Evolutionary conservation across 768 basidiomycete genomes (phyloP).

Genomic region (Suillus alpinus): DNA sequence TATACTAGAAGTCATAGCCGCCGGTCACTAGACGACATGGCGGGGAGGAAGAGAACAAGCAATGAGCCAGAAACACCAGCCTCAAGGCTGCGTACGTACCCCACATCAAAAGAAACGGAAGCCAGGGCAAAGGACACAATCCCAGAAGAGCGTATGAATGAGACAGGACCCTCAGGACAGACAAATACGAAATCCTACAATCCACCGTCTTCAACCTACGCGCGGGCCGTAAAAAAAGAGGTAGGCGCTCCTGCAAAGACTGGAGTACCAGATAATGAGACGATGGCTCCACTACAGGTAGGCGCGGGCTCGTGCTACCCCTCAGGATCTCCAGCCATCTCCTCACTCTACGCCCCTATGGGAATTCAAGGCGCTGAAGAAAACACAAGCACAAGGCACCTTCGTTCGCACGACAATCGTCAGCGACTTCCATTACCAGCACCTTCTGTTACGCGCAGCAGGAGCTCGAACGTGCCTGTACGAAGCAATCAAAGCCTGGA

Average conservation of each 20-base stretch:
- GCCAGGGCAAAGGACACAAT: too few relatives aligned
- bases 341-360: background rate
- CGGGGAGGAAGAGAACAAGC: background rate
- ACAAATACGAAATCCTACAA: background rate
- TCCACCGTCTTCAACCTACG: background rate
- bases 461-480: background rate
- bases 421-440: background rate
- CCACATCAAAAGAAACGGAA: background rate
- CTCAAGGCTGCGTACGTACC: background rate
- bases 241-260: background rate
- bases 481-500: background rate
- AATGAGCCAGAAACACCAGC: background rate
- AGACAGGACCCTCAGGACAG: background rate
- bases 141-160: background rate
- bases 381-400: too few relatives aligned
- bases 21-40: background rate
- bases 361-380: background rate
- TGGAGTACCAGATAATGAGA: background rate
- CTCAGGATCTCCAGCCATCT: background rate
- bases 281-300: background rate
- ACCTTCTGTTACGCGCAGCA: background rate
- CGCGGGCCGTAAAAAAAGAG: background rate
- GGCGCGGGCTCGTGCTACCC: background rate
- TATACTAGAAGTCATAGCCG: background rate
- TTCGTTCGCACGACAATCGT: background rate